These are phyloP conservation scores for Sarocladiaceae sp. DNA, from an alignment of 2,329 filamentous ascomycete species.

Conservation along the genomic window DNA sequence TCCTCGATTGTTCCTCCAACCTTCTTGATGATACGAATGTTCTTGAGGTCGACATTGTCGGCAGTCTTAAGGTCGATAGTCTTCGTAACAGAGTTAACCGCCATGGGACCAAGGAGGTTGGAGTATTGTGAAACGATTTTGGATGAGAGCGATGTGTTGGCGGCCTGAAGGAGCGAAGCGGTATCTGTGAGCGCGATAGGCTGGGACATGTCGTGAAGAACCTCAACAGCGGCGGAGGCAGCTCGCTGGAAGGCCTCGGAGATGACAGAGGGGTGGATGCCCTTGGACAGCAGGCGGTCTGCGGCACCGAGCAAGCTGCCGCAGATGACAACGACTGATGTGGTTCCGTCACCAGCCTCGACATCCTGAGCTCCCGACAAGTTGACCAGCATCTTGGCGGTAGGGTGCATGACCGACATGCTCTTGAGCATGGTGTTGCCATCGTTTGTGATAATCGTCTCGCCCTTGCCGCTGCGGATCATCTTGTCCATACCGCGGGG, in stretches of 20 bases:
- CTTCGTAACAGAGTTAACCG: constrained; percentile 91
- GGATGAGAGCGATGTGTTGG: constrained; percentile 92
- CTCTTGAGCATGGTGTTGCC: constrained; percentile 98
- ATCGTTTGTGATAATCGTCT: constrained; percentile 99
- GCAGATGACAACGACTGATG: constrained; percentile 95
- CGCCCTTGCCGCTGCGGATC: constrained; percentile 94
- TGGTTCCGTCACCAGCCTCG: constrained; percentile 96
- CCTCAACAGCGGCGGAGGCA: constrained; percentile 78
- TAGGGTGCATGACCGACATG: constrained; percentile 99
- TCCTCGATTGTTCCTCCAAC: constrained; percentile 97
- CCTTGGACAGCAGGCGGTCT: constrained; percentile 83
- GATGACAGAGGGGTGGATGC: constrained; percentile 95
- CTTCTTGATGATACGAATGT: constrained; percentile 97
- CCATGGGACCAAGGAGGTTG: constrained; percentile 92
- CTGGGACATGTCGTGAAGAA: constrained; percentile 92
- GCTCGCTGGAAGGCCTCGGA: constrained; percentile 97
- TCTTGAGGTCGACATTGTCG: constrained; percentile 92
- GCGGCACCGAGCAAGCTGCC: constrained; percentile 91
- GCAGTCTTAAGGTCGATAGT: constrained; percentile 94
- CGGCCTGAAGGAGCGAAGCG: constrained; percentile 85
- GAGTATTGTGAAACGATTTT: constrained; percentile 99
- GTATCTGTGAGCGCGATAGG: constrained; percentile 87
- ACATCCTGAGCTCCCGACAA: constrained; percentile 96
- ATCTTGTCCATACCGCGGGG: constrained; percentile 99
- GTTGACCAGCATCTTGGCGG: constrained; percentile 98